A percentile compares a stretch with the other conserved stretches of the same genome.
These are phyloP conservation scores for Dalechampia spathulata DNA, from an alignment of 441 rosid species.

Conservation along the genomic window DNA sequence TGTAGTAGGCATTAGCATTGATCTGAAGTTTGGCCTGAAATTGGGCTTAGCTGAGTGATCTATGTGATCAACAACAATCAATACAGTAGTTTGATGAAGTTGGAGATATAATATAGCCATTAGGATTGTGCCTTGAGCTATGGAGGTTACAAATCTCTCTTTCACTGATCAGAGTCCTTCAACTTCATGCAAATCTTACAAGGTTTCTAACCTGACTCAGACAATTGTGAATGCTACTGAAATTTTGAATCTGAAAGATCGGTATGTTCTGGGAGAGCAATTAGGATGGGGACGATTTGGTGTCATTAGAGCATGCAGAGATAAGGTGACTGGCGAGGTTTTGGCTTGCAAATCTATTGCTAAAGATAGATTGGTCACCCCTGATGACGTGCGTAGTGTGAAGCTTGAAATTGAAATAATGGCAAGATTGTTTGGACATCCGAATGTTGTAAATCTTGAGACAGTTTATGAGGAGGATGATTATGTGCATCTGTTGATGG, in stretches of 20 bases:
- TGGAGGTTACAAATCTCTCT: slow-evolving; percentile 27
- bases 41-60: neutral
- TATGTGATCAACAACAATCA: neutral
- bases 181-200: slow-evolving; percentile 35
- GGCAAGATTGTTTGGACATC: slow-evolving; percentile 68
- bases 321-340: slow-evolving; percentile 56
- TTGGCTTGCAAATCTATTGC: slow-evolving; percentile 81
- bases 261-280: slow-evolving; percentile 54
- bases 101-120: slow-evolving; percentile 2
- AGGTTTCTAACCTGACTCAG: slow-evolving; percentile 33
- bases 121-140: slow-evolving; percentile 24
- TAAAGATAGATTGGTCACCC: slow-evolving; percentile 56
- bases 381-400: slow-evolving; percentile 46
- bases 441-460: slow-evolving; percentile 66
- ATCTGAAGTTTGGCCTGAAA: neutral
- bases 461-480: slow-evolving; percentile 85
- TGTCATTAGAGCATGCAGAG: slow-evolving; percentile 61
- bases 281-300: slow-evolving; percentile 81
- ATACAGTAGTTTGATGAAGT: neutral
- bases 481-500: slow-evolving; percentile 74
- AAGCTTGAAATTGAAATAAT: slow-evolving; percentile 82
- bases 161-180: slow-evolving; percentile 22
- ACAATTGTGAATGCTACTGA: slow-evolving; percentile 46
- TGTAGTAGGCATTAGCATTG: neutral
- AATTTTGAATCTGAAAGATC: slow-evolving; percentile 52